Evolutionary conservation across 1,139 yeast species (phyloP).

Genomic region (Hansenula sp.): DNA sequence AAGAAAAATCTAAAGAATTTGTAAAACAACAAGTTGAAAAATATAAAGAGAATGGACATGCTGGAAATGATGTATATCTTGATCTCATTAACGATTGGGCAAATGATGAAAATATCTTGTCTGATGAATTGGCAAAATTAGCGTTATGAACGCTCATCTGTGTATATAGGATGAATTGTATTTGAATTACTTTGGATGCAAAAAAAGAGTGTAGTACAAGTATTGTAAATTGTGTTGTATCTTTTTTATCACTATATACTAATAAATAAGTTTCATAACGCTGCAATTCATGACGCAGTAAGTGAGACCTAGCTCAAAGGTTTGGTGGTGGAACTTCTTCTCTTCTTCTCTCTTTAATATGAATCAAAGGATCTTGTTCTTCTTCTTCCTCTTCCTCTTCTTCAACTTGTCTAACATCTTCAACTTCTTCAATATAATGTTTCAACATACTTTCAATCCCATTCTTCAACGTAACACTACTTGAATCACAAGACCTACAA

Average conservation of each 20-base stretch:
- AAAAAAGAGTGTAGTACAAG: too few species aligned
- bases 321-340: constrained; percentile 13
- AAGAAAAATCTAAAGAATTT: background rate
- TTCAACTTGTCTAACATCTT: constrained; percentile 55
- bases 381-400: constrained; percentile 36
- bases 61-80: constrained; percentile 5
- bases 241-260: background rate
- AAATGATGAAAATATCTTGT: constrained; percentile 6
- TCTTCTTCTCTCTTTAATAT: constrained; percentile 13
- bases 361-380: constrained; percentile 14
- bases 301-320: constrained; percentile 3
- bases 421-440: constrained; percentile 76
- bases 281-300: too few species aligned
- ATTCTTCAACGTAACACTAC: constrained; percentile 69
- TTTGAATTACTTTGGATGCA: too few species aligned
- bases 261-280: constrained; percentile 1
- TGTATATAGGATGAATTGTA: background rate
- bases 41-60: background rate
- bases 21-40: background rate
- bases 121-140: background rate
- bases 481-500: constrained; percentile 74
- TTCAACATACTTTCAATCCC: constrained; percentile 82
- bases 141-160: background rate
- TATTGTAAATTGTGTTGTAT: too few species aligned
- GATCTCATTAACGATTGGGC: constrained; percentile 13